Base-by-base conservation (phyloP, 2,329 filamentous ascomycete species). In the Penicillium corylophilum region DNA sequence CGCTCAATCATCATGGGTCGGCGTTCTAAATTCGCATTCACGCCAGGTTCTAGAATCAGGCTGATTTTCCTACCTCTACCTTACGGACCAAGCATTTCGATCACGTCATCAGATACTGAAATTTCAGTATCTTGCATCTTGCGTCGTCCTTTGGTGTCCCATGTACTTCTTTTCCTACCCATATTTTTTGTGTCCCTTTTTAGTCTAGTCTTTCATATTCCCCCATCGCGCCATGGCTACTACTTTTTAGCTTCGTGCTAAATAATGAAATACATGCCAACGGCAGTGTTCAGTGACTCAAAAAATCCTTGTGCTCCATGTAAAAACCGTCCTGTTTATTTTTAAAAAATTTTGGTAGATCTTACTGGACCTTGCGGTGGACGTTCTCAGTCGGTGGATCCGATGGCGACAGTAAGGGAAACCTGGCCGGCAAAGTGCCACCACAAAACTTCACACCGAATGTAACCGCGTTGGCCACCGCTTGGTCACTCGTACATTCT, bases 201-300 rank as follows among this genome's bases (percentile, higher is more conserved):
- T 28, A 28, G 26, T 28, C 7, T n/a, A 46, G 18, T 35, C 39
- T 49, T 41, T 39, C 31, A 24, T 45, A 57, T 57, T 54, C 54
- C 54, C 47, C 51, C 33, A 42, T 53, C 46, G 47, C 42, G 48
- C 48, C 48, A 43, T 45, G 24, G 49, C 51, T 59, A 60, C 57
- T 60, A 60, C 56, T 60, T 59, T 15, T 56, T 60, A 60, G 57
- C 45, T 47, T 33, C 33, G 50, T 46, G 46, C 46, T 42, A n/a
- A 46, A 49, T 51, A 56, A 53, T 59, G 50, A 33, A 54, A 49
- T 39, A 18, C 26, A 46, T n/a, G 50, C 44, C 44, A 6, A 20
- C 28, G 44, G 36, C 48, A 42, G 5, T 40, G 10, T 41, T 51
- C 29, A 47, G 31, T 44, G 20, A 53, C 16, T 41, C 35, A 48